Evolutionary conservation across 2,329 filamentous ascomycete genomes (phyloP).

Genomic region (Ophiostoma novo-ulmi): DNA sequence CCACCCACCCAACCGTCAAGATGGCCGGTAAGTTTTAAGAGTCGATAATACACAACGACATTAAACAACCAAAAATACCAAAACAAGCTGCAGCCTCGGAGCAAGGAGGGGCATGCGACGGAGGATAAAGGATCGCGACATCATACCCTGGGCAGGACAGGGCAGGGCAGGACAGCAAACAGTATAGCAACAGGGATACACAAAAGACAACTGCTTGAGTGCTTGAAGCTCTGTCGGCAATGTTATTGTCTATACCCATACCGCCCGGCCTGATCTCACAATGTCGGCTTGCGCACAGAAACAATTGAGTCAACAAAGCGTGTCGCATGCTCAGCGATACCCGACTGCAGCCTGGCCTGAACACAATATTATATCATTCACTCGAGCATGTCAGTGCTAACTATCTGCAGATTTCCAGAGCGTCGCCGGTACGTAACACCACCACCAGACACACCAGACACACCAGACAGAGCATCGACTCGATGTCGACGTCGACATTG

Average conservation of each 20-base stretch:
- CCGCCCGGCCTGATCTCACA: not conserved
- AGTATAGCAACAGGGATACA: not conserved
- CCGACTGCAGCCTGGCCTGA: not conserved
- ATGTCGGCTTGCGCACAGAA: not conserved
- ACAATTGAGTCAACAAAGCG: not conserved
- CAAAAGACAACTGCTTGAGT: not conserved
- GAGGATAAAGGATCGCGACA: not conserved
- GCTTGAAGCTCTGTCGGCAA: not conserved
- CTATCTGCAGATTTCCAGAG: constrained; percentile 20
- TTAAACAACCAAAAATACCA: not conserved
- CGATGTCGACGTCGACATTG: not conserved
- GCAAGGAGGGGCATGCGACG: constrained; percentile 5
- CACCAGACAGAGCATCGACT: not conserved
- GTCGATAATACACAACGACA: not conserved
- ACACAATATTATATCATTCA: not conserved
- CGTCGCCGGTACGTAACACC: constrained; percentile 24
- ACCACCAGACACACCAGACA: not conserved
- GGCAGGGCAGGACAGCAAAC: not conserved
- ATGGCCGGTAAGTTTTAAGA: constrained; percentile 10
- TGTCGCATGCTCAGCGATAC: not conserved
- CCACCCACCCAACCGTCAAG: constrained; percentile 11
- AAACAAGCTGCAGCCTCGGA: not conserved
- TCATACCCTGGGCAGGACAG: not conserved
- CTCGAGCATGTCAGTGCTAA: not conserved
- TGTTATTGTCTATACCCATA: not conserved